Conservation (phyloP, 805 yeast genomes). For the Candida dajiaensis region DNA sequence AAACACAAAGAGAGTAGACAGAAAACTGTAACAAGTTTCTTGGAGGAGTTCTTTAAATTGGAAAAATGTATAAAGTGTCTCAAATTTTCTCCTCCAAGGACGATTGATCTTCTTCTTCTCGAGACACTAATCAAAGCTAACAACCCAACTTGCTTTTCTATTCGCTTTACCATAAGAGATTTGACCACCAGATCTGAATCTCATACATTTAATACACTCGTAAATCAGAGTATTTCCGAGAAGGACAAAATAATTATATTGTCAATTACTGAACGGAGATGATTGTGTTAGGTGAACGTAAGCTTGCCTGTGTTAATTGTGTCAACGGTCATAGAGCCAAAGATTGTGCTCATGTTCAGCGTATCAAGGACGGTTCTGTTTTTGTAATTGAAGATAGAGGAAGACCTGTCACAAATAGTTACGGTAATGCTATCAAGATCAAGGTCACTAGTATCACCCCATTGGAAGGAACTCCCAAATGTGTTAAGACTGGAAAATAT, state of each 20-base stretch:
- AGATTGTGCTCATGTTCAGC: constrained; percentile 1
- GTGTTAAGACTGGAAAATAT: neutral
- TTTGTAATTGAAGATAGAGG: constrained; percentile 2
- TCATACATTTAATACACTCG: no score
- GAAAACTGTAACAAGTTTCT: no score
- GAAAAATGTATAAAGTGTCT: neutral
- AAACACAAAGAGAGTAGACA: neutral
- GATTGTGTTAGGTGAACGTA: neutral
- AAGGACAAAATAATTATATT: no score
- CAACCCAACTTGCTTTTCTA: neutral
- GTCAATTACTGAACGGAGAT: neutral
- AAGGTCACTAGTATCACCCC: neutral
- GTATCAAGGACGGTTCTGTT: neutral
- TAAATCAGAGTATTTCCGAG: no score
- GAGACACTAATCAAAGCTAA: no score
- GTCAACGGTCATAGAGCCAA: constrained; percentile 2
- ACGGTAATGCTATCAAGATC: neutral
- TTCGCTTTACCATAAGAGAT: neutral
- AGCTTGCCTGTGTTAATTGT: constrained; percentile 1
- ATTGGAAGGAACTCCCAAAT: neutral
- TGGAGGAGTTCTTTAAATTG: no score
- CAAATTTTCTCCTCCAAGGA: neutral
- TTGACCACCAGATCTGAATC: neutral
- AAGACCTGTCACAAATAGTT: neutral
- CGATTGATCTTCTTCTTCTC: neutral